These are phyloP conservation scores for Phytopythium boreale DNA, from an alignment of 352 stramenopile genomes.

Conservation along the genomic window DNA sequence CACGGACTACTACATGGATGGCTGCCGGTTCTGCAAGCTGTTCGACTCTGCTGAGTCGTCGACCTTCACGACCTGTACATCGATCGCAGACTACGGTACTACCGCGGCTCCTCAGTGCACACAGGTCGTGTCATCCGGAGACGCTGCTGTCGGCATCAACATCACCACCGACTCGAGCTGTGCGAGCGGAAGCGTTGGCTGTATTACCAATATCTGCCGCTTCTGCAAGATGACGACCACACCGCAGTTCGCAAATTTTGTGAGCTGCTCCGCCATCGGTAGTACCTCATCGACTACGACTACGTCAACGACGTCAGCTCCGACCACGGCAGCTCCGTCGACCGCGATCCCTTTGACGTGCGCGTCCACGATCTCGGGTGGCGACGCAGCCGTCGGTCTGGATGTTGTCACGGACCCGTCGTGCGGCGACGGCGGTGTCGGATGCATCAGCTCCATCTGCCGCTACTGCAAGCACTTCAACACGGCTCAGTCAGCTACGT, in stretches of 20 bases:
- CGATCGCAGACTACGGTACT: constrained; percentile 5
- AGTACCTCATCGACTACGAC: not conserved
- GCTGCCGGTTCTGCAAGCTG: constrained; percentile 33
- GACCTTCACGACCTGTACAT: constrained; percentile 15
- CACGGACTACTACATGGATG: constrained; percentile 4
- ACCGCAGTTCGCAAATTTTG: constrained; percentile 5
- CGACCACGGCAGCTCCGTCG: not conserved
- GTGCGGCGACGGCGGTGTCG: constrained; percentile 24
- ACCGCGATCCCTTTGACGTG: constrained; percentile 3
- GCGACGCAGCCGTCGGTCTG: constrained; percentile 15
- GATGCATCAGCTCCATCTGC: constrained; percentile 32
- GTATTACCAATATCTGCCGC: constrained; percentile 18
- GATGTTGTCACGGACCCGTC: constrained; percentile 17
- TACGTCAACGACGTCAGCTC: not conserved
- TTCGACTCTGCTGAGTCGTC: constrained; percentile 23
- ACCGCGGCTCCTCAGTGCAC: constrained; percentile 5
- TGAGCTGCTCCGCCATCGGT: not conserved
- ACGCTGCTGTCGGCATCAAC: constrained; percentile 22
- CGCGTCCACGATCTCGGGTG: not conserved
- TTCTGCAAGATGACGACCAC: constrained; percentile 13
- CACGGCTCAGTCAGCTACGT: constrained; percentile 19
- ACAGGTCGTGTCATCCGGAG: constrained; percentile 18
- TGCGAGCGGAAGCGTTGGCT: not conserved
- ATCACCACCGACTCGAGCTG: constrained; percentile 13
- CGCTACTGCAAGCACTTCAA: constrained; percentile 32